Conservation (phyloP, 2,329 filamentous ascomycete species). For the Neobulgaria alba region DNA sequence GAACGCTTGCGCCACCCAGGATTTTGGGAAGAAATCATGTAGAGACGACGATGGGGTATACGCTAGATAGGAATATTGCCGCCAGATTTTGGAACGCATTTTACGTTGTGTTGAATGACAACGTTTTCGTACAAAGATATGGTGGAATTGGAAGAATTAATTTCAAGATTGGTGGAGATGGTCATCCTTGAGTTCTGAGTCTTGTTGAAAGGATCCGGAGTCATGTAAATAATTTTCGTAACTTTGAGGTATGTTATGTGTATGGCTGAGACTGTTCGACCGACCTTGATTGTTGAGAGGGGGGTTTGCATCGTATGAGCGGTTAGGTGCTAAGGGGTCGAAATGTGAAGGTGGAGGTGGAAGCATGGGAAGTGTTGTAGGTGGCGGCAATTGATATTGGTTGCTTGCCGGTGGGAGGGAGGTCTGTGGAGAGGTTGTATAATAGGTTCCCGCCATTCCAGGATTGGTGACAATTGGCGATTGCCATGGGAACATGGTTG, state of each 20-base stretch:
- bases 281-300: neutral
- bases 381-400: neutral
- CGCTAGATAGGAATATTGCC: too few species aligned
- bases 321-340: neutral
- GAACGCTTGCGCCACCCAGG: too few species aligned
- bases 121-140: too few species aligned
- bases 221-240: neutral
- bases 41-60: too few species aligned
- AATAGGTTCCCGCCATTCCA: neutral
- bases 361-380: neutral
- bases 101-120: too few species aligned
- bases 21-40: too few species aligned
- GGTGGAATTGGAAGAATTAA: too few species aligned
- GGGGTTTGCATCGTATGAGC: neutral
- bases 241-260: neutral
- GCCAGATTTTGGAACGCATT: too few species aligned
- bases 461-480: conserved; percentile 1
- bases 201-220: neutral
- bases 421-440: neutral
- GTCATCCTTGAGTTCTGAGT: neutral
- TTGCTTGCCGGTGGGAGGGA: neutral
- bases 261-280: neutral
- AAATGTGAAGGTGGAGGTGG: conserved; percentile 1
- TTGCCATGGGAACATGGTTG: neutral
- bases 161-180: too few species aligned